Base-by-base conservation (phyloP, 805 yeast species). In the Lipomyces kockii region DNA sequence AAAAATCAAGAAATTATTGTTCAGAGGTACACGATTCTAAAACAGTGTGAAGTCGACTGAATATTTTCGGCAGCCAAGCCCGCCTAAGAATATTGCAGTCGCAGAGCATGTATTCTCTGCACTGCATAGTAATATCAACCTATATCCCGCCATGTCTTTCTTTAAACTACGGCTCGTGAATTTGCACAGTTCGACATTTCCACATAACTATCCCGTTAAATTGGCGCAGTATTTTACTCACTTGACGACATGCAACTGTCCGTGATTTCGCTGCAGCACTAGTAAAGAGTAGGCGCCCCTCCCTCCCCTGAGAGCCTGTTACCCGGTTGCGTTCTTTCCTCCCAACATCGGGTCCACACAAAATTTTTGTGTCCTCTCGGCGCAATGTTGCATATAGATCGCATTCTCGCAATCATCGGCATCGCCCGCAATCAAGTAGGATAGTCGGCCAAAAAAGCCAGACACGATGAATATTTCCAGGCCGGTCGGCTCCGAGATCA, bases 401-500 rank as follows among this genome's bases (percentile, higher is more conserved):
- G 20, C 8, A 7, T n/a, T 17, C 22, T 5, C 22, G 49, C 3
- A 43, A 43, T 43, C 49, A n/a, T 11, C 49, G n/a, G 8, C 22
- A 43, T 43, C 8, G 43, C 17, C 49, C 22, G 20, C 22, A 43
- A 17, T 43, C 49, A 43, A n/a, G 8, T 43, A 43, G 49, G 49
- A n/a, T 8, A n/a, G 22, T 43, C 22, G 49, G 20, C 49, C 49
- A n/a, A 29, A 52, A 52, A 27, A 17, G n/a, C 3, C 35, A 57
- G 62, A 34, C 61, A 54, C 27, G 17, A 95, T 95, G 99, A 98
- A 95, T 85, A 92, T 96, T 79, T 88, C 98, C 54, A 90, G 89
- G 77, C 98, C 99, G 60, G 94, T 92, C 61, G 99, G 99, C 70
- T 89, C 98, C 55, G 96, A 91, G 80, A 91, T 95, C 78, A 83